Evolutionary conservation across 768 basidiomycete species (phyloP), one percentile per base, ranked within the genome.

Genomic region (Hemileccinum rubropunctum): DNA sequence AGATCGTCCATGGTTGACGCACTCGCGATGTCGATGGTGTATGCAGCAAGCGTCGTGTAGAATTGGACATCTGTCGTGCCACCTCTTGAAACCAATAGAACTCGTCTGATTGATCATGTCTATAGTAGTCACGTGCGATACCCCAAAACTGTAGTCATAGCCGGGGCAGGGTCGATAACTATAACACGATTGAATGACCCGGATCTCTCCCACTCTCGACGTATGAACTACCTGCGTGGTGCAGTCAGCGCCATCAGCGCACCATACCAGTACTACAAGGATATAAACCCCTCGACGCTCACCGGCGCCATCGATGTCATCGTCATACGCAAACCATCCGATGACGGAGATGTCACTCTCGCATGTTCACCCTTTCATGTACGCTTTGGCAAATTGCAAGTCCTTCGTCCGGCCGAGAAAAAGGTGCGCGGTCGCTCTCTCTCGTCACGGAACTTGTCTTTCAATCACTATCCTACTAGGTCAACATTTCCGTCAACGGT

Each of bases 241-340:
- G 89, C 90, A 20, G 84, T 91, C 65, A 87, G 74, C 63, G 88
- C 87, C 36, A 88, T 91, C 65, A 87, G 83, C 68, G 90, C 87
- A 12, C 88, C 89, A 13, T 91, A 91, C 66, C 87, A 89, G 53
- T 93, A 92, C 73, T 93, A 93, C 77, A 88, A 84, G 68, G 90
- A 91, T 50, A 90, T 97, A 55, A 99, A 99, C 61, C 94, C 97
- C 0, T 86, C 95, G 0, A 99, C 97, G 0, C 82, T 99, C 50
- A 97, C 95, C 4, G 95, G 97, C 39, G 97, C 97, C 38, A 97
- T 98, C 78, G 95, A 99, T 78, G 91, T 99, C 70, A 94, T 99
- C 62, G 95, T 98, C 58, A 83, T 99, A 41, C 82, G 86, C 54
- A 81, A 86, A 41, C 83, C 82, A 20, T 72, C 79, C n/a, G 74